A percentile compares a stretch with the other conserved stretches of the same genome.
These are phyloP conservation scores for Russula olivacea DNA, from an alignment of 768 basidiomycete genomes.

Conservation along the genomic window DNA sequence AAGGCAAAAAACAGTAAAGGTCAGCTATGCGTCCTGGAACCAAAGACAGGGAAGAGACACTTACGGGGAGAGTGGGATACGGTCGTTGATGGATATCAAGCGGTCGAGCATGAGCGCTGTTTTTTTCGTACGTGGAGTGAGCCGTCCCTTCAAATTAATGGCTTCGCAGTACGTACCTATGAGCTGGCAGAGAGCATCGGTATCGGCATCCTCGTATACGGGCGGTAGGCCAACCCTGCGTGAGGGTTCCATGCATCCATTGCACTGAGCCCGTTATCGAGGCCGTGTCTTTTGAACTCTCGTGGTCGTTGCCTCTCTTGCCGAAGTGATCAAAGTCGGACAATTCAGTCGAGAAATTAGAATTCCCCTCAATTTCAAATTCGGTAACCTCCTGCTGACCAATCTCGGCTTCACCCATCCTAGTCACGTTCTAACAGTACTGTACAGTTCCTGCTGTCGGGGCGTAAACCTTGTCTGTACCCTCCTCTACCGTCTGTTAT, in stretches of 20 bases:
- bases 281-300: background rate
- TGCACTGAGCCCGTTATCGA: slow-evolving; percentile 42
- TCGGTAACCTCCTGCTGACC: background rate
- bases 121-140: slow-evolving; percentile 1
- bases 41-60: slow-evolving; percentile 23
- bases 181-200: slow-evolving; percentile 80
- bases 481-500: background rate
- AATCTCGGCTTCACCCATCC: background rate
- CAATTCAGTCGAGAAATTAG: background rate
- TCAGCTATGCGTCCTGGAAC: slow-evolving; percentile 12
- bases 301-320: background rate
- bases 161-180: slow-evolving; percentile 54
- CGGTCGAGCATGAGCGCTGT: slow-evolving; percentile 95
- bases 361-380: slow-evolving; percentile 12
- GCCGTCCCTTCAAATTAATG: background rate
- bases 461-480: slow-evolving; percentile 6
- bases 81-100: slow-evolving; percentile 93
- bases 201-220: slow-evolving; percentile 76
- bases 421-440: too few relatives aligned
- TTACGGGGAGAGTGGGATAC: slow-evolving; percentile 81
- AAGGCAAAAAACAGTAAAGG: background rate
- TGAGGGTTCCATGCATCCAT: slow-evolving; percentile 81
- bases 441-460: slow-evolving; percentile 18
- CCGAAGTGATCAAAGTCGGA: background rate
- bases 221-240: slow-evolving; percentile 75